Evolutionary conservation across 2,329 filamentous ascomycete species (phyloP).

Genomic region (Colletotrichum orchidophilum): DNA sequence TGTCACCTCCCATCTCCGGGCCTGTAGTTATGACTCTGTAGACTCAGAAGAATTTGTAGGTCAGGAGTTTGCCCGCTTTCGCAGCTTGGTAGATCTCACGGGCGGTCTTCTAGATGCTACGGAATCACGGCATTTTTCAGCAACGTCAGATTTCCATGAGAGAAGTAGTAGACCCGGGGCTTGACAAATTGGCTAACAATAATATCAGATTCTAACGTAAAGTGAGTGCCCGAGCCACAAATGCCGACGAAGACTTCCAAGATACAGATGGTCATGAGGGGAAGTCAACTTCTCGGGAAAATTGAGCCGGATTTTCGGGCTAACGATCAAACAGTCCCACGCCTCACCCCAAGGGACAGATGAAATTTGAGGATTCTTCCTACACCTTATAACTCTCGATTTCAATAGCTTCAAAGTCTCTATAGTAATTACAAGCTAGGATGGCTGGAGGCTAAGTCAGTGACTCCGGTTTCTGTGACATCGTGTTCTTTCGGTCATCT

Average conservation of each 20-base stretch:
- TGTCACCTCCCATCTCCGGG: not conserved
- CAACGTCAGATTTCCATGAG: not conserved
- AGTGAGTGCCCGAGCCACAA: not conserved
- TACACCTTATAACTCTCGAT: not conserved
- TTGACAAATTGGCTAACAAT: not conserved
- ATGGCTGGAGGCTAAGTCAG: accelerated
- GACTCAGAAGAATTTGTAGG: not conserved
- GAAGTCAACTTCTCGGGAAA: not conserved
- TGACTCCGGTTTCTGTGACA: not conserved
- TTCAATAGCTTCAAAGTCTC: not conserved
- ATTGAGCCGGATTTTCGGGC: not conserved
- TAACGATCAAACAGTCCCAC: not conserved
- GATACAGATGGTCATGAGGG: not conserved
- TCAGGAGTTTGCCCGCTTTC: not conserved
- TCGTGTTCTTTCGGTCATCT: no score
- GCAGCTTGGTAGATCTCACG: not conserved
- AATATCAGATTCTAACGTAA: not conserved
- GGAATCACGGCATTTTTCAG: not conserved
- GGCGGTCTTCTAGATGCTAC: not conserved
- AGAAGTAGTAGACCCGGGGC: not conserved
- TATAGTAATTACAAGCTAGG: not conserved
- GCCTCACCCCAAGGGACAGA: no score
- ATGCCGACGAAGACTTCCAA: not conserved
- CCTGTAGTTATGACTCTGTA: no score
- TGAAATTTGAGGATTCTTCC: not conserved